Evolutionary conservation across 768 basidiomycete genomes (phyloP), one percentile per base, ranked within the genome.

Genomic region (Dictyophora rubrovolvata): DNA sequence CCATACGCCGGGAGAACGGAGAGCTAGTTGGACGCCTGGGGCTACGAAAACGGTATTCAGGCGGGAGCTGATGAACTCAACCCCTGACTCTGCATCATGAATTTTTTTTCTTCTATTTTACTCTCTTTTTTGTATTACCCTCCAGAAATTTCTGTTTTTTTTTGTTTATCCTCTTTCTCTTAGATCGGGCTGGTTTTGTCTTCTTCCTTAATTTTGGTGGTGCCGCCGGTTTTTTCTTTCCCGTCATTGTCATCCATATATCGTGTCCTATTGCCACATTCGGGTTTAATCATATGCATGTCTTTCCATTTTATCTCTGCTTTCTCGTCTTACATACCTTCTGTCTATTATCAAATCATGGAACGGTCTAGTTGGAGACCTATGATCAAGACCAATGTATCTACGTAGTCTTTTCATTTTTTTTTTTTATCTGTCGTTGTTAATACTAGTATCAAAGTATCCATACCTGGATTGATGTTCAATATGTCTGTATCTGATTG

Each of bases 21-120:
- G 57, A 52, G 57, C 57, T n/a, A 59, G 57, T 46, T 59, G 57
- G 57, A 59, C 57, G 8, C 50, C 57, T 12, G 50, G 50, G 1
- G 34, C 34, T 16, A 35, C 57, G 23, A 51, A 51, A 17, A 16
- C 20, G 48, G 34, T 28, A 0, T 59, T 59, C 49, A 51, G 57
- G 33, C 48, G 57, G 10, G 49, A 36, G 28, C 23, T 59, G 48
- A 22, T 36, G 23, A 51, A 35, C 5, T 18, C 42, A 42, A n/a
- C 42, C 2, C 12, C 42, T n/a, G 42, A 9, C 10, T n/a, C n/a
- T 42, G 14, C 42, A 12, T n/a, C 42, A 42, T 42, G 42, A 42
- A 4, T 12, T 14, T 4, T 42, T 42, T 42, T 12, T 28, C 28
- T 12, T 42, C 5, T 14, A 3, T 42, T n/a, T 42, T 42, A 2